These are phyloP conservation scores for Ciborinia camelliae DNA, from an alignment of 2,329 filamentous ascomycete genomes.

Conservation along the genomic window DNA sequence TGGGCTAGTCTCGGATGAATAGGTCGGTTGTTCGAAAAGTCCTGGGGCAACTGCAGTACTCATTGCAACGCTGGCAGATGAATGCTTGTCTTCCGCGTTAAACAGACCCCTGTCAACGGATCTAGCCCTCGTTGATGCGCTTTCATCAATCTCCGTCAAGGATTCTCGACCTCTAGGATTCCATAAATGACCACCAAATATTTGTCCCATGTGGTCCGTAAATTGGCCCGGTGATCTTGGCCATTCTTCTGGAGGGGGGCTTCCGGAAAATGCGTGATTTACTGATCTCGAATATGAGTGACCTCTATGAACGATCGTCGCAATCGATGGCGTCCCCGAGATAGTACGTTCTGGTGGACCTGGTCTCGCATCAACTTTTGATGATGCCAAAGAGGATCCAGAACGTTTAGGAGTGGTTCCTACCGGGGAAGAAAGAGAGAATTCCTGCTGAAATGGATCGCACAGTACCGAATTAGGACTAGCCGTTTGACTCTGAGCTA, in stretches of 20 bases:
- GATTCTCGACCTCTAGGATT: conserved; percentile 26
- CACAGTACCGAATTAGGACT: background rate
- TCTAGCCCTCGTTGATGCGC: conserved; percentile 50
- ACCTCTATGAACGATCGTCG: conserved; percentile 35
- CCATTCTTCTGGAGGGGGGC: conserved; percentile 20
- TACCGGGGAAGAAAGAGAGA: conserved; percentile 11
- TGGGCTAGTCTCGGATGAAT: conserved; percentile 30
- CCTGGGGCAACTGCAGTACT: conserved; percentile 62
- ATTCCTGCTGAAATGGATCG: conserved; percentile 9
- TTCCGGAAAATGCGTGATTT: conserved; percentile 25
- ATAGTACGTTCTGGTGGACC: conserved; percentile 38
- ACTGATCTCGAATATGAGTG: conserved; percentile 40
- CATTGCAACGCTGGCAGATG: conserved; percentile 59
- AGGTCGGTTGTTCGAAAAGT: conserved; percentile 37
- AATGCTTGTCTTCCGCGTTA: conserved; percentile 59
- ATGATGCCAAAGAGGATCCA: conserved; percentile 33
- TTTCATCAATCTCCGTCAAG: conserved; percentile 41
- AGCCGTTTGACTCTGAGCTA: conserved; percentile 47
- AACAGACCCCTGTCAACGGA: conserved; percentile 63
- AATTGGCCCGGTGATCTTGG: conserved; percentile 28
- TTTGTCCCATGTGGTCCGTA: conserved; percentile 32
- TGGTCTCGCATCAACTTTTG: conserved; percentile 41
- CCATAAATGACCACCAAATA: conserved; percentile 31
- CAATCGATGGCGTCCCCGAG: conserved; percentile 35
- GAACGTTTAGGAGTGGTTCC: conserved; percentile 13